Base-by-base conservation (phyloP, 805 yeast species). In the Candida ipomoeae region DNA sequence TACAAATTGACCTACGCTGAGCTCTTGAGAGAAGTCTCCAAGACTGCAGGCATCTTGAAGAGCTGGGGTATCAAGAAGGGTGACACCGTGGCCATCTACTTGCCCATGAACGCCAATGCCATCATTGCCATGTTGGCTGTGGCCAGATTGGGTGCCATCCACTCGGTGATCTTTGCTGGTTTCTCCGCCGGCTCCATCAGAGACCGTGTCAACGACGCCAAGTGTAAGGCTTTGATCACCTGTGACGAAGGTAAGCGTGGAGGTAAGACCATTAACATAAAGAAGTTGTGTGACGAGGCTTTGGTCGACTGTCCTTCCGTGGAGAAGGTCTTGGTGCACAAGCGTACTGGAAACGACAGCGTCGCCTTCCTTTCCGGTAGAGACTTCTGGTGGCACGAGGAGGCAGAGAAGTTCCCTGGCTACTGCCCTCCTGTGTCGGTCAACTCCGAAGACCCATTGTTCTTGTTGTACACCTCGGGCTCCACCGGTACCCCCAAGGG, bases 401-500 rank as follows among this genome's bases (percentile, higher is more conserved):
- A 85, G 70, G 65, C 80, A 48, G 73, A 71, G 53, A 85, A 84
- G 66, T 82, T 80, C 66, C 78, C 84, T 49, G 80, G 85, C 40
- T 87, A 85, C 70, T 72, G 70, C 59, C 85, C 94, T n/a, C 86
- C 90, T 20, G 83, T 77, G 43, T 83, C 89, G 23, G 89, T 87
- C 52, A 77, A 78, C 63, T 68, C 91, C n/a, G 95, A 87, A 70
- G 91, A 87, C 68, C 87, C 92, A 43, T 71, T 87, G 62, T 87
- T 87, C 71, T 75, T 87, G 69, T 78, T 87, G 57, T 87, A 87
- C 68, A 87, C 95, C 40, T 86, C 92, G 15, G 96, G 96, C 49
- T 85, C 92, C 20, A 87, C 96, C 11, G 96, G 96, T 55, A 82
- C 87, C 55, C 96, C 96, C 65, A 87, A 87, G 73, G 96, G 96